Evolutionary conservation across 1,284 basidiomycete species (phyloP).

Genomic region (Malassezia sympodialis): DNA sequence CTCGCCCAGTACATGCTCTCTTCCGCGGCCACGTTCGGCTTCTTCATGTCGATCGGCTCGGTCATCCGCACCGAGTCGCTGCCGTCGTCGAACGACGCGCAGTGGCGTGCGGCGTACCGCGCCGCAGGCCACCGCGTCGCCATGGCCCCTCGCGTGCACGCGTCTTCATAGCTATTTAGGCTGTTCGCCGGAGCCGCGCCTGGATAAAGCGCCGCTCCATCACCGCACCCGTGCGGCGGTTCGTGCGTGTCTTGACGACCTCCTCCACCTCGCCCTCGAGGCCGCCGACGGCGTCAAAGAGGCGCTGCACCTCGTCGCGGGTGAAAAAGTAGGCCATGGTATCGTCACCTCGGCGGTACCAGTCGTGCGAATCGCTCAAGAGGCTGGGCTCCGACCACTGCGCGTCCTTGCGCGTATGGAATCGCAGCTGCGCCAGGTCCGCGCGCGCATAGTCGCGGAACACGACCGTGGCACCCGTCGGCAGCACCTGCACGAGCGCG

Average conservation of each 20-base stretch:
- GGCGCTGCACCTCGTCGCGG: constrained; percentile 26
- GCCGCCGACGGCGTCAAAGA: constrained; percentile 18
- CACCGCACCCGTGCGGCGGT: constrained; percentile 26
- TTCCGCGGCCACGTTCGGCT: constrained; percentile 42
- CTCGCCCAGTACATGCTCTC: constrained; percentile 42
- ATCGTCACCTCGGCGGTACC: constrained; percentile 47
- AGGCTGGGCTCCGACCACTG: constrained; percentile 44
- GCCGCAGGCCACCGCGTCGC: constrained; percentile 9
- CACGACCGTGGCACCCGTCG: constrained; percentile 32
- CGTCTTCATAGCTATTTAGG: not conserved
- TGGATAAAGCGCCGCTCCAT: constrained; percentile 22
- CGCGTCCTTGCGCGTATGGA: constrained; percentile 41
- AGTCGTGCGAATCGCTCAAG: constrained; percentile 27
- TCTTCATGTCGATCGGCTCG: constrained; percentile 44
- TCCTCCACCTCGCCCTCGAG: constrained; percentile 28
- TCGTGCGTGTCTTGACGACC: constrained; percentile 25
- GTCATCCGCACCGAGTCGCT: constrained; percentile 35
- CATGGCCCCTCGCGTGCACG: not conserved
- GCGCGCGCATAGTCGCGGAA: constrained; percentile 49
- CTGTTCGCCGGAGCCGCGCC: constrained; percentile 11
- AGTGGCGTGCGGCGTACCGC: constrained; percentile 15
- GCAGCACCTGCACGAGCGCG: constrained; percentile 19
- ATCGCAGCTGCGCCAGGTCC: constrained; percentile 47
- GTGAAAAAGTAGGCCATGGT: constrained; percentile 49
- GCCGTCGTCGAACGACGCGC: constrained; percentile 6